Percentiles rank a stretch among this genome's conserved stretches.
Evolutionary conservation across 345 rosid species (phyloP).

Genomic region (Streptanthus diversifolius): DNA sequence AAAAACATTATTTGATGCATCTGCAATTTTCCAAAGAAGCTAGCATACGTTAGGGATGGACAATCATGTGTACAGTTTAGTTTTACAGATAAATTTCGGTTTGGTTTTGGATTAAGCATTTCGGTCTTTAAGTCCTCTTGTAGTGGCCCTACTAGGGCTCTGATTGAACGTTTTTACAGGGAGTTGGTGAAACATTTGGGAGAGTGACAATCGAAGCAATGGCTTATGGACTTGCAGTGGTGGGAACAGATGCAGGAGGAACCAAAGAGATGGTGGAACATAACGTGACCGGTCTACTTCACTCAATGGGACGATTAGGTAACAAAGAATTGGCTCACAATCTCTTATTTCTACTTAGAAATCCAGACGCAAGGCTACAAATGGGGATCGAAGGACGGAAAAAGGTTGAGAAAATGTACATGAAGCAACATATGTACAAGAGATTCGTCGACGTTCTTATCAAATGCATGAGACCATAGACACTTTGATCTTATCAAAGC

Average conservation of each 20-base stretch:
- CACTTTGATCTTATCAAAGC: constrained; percentile 7
- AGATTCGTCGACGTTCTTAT: constrained; percentile 65
- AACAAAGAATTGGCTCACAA: constrained; percentile 52
- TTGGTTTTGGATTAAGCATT: background rate
- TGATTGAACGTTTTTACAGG: constrained; percentile 35
- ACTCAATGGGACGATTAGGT: constrained; percentile 63
- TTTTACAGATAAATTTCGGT: too few relatives aligned
- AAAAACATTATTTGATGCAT: background rate
- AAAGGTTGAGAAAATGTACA: constrained; percentile 56
- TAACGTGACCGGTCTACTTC: constrained; percentile 79
- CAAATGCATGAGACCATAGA: constrained; percentile 68
- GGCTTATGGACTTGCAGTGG: constrained; percentile 94
- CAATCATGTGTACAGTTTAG: too few relatives aligned
- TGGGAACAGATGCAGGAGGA: constrained; percentile 95
- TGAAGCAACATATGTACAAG: constrained; percentile 89
- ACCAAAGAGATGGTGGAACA: constrained; percentile 79
- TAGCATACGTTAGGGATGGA: too few relatives aligned
- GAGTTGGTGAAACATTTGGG: constrained; percentile 94
- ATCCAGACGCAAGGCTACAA: constrained; percentile 44
- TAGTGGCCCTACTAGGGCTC: background rate
- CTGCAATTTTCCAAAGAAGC: background rate
- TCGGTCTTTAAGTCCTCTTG: background rate
- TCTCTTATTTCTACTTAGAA: constrained; percentile 50
- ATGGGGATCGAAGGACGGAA: constrained; percentile 72
- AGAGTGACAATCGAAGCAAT: constrained; percentile 98